These are phyloP conservation scores for Silene vulgaris DNA, from an alignment of 179 eudicot genomes.

Conservation along the genomic window DNA sequence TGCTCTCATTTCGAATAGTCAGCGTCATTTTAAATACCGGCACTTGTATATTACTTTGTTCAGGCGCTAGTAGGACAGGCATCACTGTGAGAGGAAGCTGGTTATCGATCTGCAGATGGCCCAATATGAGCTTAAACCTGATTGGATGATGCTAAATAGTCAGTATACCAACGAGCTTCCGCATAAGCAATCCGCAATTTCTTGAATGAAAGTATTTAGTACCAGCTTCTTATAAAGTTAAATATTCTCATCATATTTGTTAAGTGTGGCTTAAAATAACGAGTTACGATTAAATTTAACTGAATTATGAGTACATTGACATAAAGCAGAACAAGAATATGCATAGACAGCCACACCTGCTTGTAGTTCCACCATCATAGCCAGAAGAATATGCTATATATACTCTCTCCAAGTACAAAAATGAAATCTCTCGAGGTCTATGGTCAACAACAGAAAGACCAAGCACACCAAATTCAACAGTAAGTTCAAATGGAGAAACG, in stretches of 20 bases:
- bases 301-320: not conserved
- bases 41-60: constrained; percentile 61
- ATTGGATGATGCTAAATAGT: constrained; percentile 15
- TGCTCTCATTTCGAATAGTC: constrained; percentile 69
- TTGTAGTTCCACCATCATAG: constrained; percentile 80
- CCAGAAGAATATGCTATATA: constrained; percentile 82
- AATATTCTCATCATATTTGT: not conserved
- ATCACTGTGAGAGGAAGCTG: constrained; percentile 80
- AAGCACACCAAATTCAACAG: constrained; percentile 78
- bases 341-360: constrained; percentile 46
- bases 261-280: not conserved
- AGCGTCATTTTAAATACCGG: constrained; percentile 84
- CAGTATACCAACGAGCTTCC: constrained; percentile 15
- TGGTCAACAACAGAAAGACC: constrained; percentile 86
- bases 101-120: constrained; percentile 84
- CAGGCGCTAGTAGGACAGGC: constrained; percentile 94
- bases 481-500: constrained; percentile 65
- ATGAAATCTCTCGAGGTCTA: constrained; percentile 80
- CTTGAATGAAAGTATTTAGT: not conserved
- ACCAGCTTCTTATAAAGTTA: not conserved
- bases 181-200: not conserved
- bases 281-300: not conserved
- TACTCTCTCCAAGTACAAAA: constrained; percentile 75
- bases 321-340: constrained; percentile 7
- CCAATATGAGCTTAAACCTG: constrained; percentile 90